A percentile compares a stretch with the other conserved stretches of the same genome.
Conservation (phyloP, 805 yeast species). For the Saccharomycopsis babjevae region DNA sequence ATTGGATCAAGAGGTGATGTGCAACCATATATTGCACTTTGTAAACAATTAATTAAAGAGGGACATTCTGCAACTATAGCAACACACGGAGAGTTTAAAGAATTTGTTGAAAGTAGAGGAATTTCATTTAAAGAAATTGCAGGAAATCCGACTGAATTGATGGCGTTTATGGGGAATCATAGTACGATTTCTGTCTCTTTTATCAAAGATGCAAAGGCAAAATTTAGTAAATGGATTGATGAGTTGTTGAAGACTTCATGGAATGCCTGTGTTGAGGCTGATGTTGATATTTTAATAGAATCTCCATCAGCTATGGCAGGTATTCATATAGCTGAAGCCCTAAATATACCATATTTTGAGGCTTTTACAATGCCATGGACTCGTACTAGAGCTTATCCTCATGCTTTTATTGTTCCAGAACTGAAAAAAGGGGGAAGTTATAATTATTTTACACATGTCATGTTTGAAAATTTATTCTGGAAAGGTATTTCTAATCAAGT, state of each 20-base stretch:
- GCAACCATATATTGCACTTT: constrained; percentile 91
- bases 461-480: constrained; percentile 92
- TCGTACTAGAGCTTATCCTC: constrained; percentile 88
- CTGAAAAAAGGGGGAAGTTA: constrained; percentile 89
- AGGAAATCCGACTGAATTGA: constrained; percentile 86
- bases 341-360: constrained; percentile 80
- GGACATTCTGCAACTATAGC: constrained; percentile 83
- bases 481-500: constrained; percentile 81
- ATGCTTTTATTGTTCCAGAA: constrained; percentile 91
- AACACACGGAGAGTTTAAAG: constrained; percentile 72
- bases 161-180: constrained; percentile 87
- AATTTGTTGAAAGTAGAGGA: constrained; percentile 61
- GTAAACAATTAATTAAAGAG: constrained; percentile 62
- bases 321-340: constrained; percentile 86
- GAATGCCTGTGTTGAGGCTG: constrained; percentile 76
- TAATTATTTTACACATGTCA: constrained; percentile 83
- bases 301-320: constrained; percentile 98
- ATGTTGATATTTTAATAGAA: constrained; percentile 59
- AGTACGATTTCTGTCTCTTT: constrained; percentile 79
- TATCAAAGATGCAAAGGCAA: constrained; percentile 69
- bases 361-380: constrained; percentile 99
- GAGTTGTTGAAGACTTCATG: constrained; percentile 67
- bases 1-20: constrained; percentile 97
- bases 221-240: constrained; percentile 74
- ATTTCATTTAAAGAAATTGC: constrained; percentile 68